These are phyloP conservation scores for Cyamopsis tetragonoloba DNA, from an alignment of 306 rosid genomes.

Conservation along the genomic window DNA sequence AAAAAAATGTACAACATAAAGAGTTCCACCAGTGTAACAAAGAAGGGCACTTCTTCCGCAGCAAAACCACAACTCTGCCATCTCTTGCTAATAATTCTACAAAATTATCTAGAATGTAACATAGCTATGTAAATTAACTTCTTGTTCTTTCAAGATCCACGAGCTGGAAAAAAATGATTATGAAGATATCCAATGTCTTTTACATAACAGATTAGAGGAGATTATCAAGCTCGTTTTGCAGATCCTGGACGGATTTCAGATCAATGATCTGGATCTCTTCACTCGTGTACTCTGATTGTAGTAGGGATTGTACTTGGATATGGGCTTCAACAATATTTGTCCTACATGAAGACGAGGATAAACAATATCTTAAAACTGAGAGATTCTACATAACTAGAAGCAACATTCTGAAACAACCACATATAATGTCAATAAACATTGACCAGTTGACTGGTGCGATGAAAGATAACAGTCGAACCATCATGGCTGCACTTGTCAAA, in stretches of 20 bases:
- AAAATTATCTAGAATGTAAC: slow-evolving; percentile 23
- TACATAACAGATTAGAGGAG: slow-evolving; percentile 44
- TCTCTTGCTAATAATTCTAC: slow-evolving; percentile 29
- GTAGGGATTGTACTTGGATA: slow-evolving; percentile 64
- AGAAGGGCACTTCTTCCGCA: not conserved
- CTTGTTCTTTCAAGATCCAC: slow-evolving; percentile 15
- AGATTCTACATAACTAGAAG: slow-evolving; percentile 9
- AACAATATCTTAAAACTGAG: not conserved
- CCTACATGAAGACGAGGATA: slow-evolving; percentile 31
- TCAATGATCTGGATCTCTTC: slow-evolving; percentile 74
- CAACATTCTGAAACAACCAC: slow-evolving; percentile 4
- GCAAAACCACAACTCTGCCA: slow-evolving; percentile 20
- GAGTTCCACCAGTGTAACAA: not conserved
- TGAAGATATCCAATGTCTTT: slow-evolving; percentile 11
- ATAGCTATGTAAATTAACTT: slow-evolving; percentile 3
- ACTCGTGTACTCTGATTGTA: slow-evolving; percentile 70
- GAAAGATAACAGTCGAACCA: too few relatives aligned
- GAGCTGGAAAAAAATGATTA: not conserved
- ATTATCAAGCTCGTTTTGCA: slow-evolving; percentile 68
- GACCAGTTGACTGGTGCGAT: too few relatives aligned
- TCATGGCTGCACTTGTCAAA: not conserved
- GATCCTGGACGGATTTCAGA: slow-evolving; percentile 61
- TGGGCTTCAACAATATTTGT: slow-evolving; percentile 95
- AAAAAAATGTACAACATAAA: slow-evolving; percentile 22
- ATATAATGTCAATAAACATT: not conserved